Evolutionary conservation across 257 asterid genomes (phyloP), one percentile per base, ranked within the genome.

Genomic region (Solanum etuberosum): DNA sequence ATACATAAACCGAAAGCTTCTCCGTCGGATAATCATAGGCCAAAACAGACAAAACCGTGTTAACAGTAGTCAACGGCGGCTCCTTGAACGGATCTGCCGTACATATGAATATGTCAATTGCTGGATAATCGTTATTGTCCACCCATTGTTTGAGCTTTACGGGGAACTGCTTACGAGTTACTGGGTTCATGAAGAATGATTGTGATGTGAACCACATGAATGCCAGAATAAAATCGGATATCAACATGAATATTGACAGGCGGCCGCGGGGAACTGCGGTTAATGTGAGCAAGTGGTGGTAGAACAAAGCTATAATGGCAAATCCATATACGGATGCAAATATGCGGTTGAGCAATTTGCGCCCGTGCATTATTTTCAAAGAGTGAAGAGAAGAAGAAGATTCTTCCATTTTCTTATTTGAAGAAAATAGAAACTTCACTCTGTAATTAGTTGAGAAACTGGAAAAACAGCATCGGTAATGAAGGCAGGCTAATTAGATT

Each of bases 61-160:
- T 93, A 14, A 93, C 95, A 83, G 93, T 95, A 18, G 23, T 85
- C 18, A 90, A 4, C 38, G 98, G 98, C 12, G 98, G 98, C 85
- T 95, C 98, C 88, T 92, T 93, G 25, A 80, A 61, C 21, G 98
- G 95, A 85, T 95, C 97, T 2, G 98, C 95, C 12, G 98, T 95
- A 87, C 97, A 93, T 73, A 94, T 90, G 78, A 94, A 94, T 78
- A 94, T 89, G 57, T 94, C 97, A 72, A 94, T 27, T 23, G 90
- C 89, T 16, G 98, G 98, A 25, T 87, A 86, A 21, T 92, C 92
- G 8, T 87, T 88, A 40, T 18, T 23, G 16, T 37, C 51, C 0
- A 78, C 21, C 0, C 72, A 38, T 29, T 67, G 73, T 25, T 82
- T 81, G 7, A 91, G 88, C 35, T 91, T 93, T 35, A 91, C 90